Evolutionary conservation across 2,329 filamentous ascomycete genomes (phyloP), one percentile per base, ranked within the genome.

Genomic region (Diplodia mutila): DNA sequence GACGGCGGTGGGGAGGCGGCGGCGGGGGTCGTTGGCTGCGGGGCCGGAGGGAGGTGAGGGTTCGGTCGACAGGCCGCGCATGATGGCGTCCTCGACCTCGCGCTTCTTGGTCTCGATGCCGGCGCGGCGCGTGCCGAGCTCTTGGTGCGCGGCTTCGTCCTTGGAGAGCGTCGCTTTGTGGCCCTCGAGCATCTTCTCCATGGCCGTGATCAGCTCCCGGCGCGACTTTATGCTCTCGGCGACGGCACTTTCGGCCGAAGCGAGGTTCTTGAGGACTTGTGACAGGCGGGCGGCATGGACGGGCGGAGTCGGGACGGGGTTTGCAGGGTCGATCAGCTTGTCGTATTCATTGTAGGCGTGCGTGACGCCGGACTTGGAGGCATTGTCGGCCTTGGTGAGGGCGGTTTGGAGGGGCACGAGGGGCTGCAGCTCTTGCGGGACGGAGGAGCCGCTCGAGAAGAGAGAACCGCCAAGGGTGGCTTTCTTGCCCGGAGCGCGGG

Each of bases 261-360:
- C 92, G 21, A 99, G 85, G 7, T 89, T 91, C 82, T 95, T 97
- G 65, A 98, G 85, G n/a, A 99, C 85, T 2, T 92, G 91, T 71
- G 92, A 94, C 9, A 99, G 86, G 32, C 93, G 90, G 16, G 94
- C 94, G 1, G 95, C 95, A 75, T 97, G 92, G 23, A 99, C 94
- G 1, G 95, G 94, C 0, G 94, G 90, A 0, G 93, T 91, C 0
- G 94, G 93, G 1, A 90, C 83, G 1, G 87, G 83, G 0, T 86
- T 86, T 32, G 85, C 83, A 0, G 93, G 87, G 72, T 93, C 91
- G 66, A 89, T 91, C 75, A 96, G 85, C 78, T 94, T 97, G 61
- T 91, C 88, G 75, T 93, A 97, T 72, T 98, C 94, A 70, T 89
- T 84, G 71, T 91, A 90, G 53, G 94, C 93, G 14, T 87, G 86